phyloP scores from a whole-genome alignment of 306 rosid species.

The Sicyos baderoa region DNA sequence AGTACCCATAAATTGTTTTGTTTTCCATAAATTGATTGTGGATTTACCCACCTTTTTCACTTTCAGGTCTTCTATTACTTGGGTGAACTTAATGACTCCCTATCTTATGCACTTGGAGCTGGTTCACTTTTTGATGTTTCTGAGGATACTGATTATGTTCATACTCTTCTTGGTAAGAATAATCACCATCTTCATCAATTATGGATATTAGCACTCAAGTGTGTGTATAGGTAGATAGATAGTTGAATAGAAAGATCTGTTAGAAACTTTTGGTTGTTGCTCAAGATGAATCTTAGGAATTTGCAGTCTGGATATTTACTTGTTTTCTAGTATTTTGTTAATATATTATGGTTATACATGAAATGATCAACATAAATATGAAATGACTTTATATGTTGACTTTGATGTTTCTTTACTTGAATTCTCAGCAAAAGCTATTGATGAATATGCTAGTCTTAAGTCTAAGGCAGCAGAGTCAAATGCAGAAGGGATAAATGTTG shows the following conservation, averaged over 20 bases:
- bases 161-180: conserved; percentile 83
- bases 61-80: conserved; percentile 83
- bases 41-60: neutral
- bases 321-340: neutral
- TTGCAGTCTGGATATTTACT: neutral
- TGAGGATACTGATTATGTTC: conserved; percentile 87
- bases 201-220: neutral
- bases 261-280: neutral
- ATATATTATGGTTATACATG: neutral
- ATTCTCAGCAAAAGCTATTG: conserved; percentile 85
- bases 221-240: no score
- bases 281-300: conserved; percentile 8
- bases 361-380: neutral
- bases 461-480: conserved; percentile 72
- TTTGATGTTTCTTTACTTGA: conserved; percentile 22
- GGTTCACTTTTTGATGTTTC: conserved; percentile 85
- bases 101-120: conserved; percentile 95
- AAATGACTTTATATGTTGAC: neutral
- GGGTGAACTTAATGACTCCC: conserved; percentile 89
- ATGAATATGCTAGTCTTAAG: conserved; percentile 84
- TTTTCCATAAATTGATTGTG: neutral
- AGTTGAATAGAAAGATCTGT: no score
- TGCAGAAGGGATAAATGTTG: conserved; percentile 46
- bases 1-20: no score
- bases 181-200: no score